phyloP scores from a whole-genome alignment of 2,329 filamentous ascomycete species.

The Hypoxylon sp. region DNA sequence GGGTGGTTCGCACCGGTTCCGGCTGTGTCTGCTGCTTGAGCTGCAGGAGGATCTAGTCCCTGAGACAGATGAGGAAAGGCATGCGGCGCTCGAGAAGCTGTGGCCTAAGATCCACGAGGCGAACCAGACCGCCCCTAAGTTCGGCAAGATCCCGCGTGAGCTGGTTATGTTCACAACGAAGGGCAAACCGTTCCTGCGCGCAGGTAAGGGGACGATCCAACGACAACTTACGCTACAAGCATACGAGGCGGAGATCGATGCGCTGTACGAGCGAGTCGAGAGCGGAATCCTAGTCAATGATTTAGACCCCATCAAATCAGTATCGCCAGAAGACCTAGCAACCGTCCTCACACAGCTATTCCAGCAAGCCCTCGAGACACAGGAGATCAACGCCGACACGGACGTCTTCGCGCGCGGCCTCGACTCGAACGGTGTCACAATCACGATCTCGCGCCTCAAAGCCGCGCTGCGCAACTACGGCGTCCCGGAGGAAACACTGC shows the following conservation, averaged over 20 bases:
- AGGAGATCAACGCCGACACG: conserved; percentile 41
- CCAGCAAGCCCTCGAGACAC: conserved; percentile 41
- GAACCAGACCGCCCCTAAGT: conserved; percentile 46
- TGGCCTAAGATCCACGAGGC: conserved; percentile 48
- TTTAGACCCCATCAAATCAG: conserved; percentile 40
- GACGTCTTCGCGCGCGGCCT: conserved; percentile 47
- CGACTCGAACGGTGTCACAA: conserved; percentile 47
- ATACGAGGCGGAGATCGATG: conserved; percentile 49
- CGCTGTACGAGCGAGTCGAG: conserved; percentile 46
- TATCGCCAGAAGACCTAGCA: conserved; percentile 29
- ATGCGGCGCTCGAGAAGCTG: conserved; percentile 38
- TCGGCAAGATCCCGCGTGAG: conserved; percentile 48
- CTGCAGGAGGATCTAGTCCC: conserved; percentile 34
- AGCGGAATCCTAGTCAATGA: conserved; percentile 42
- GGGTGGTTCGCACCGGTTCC: conserved; percentile 48
- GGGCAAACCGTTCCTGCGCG: conserved; percentile 47
- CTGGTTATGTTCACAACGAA: conserved; percentile 44
- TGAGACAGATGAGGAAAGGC: conserved; percentile 29
- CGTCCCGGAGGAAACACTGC: conserved; percentile 28
- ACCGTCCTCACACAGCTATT: conserved; percentile 45
- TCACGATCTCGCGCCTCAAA: conserved; percentile 47
- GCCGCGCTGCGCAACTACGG: conserved; percentile 44
- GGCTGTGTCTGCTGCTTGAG: conserved; percentile 51
- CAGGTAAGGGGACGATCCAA: conserved; percentile 50
- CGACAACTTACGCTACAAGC: conserved; percentile 45